Conservation (phyloP, 2,329 filamentous ascomycete genomes). For the Grosmannia huntii region DNA sequence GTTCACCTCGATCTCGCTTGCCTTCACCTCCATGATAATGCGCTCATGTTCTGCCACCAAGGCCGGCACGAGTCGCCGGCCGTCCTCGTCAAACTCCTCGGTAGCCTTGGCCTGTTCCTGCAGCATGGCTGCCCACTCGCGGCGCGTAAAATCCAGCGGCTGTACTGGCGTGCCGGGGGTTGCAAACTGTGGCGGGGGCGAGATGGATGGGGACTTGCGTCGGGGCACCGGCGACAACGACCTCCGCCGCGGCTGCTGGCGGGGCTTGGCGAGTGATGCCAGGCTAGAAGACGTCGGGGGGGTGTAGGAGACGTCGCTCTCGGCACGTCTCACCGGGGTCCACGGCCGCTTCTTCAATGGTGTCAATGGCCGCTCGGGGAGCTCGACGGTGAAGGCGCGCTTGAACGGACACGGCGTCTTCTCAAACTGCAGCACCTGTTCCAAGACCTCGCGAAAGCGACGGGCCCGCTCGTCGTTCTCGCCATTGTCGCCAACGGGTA, state of each 20-base stretch:
- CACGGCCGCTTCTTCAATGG: slow-evolving; percentile 57
- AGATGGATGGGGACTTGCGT: neutral
- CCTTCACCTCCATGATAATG: slow-evolving; percentile 12
- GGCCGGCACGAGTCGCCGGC: slow-evolving; percentile 8
- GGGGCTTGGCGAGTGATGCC: neutral
- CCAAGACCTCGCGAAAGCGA: slow-evolving; percentile 56
- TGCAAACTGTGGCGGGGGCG: neutral
- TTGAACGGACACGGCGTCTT: slow-evolving; percentile 79
- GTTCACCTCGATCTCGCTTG: slow-evolving; percentile 12
- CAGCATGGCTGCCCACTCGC: slow-evolving; percentile 11
- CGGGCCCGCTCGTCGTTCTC: slow-evolving; percentile 48
- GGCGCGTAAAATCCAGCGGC: slow-evolving; percentile 6
- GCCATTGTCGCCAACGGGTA: slow-evolving; percentile 52
- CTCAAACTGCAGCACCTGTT: slow-evolving; percentile 69
- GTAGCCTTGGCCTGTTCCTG: slow-evolving; percentile 4
- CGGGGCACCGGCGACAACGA: neutral
- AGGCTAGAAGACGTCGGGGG: slow-evolving; percentile 7
- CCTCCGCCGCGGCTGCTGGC: neutral
- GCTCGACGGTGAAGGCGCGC: slow-evolving; percentile 58
- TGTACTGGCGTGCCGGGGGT: neutral
- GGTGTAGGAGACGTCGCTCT: slow-evolving; percentile 15
- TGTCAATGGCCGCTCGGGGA: slow-evolving; percentile 55
- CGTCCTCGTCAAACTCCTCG: slow-evolving; percentile 10
- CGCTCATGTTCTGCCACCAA: slow-evolving; percentile 13
- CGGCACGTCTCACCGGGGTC: slow-evolving; percentile 36